A percentile compares a stretch with the other conserved stretches of the same genome.
These are phyloP conservation scores for Phytophthora pinifolia DNA, from an alignment of 352 stramenopile genomes.

Conservation along the genomic window DNA sequence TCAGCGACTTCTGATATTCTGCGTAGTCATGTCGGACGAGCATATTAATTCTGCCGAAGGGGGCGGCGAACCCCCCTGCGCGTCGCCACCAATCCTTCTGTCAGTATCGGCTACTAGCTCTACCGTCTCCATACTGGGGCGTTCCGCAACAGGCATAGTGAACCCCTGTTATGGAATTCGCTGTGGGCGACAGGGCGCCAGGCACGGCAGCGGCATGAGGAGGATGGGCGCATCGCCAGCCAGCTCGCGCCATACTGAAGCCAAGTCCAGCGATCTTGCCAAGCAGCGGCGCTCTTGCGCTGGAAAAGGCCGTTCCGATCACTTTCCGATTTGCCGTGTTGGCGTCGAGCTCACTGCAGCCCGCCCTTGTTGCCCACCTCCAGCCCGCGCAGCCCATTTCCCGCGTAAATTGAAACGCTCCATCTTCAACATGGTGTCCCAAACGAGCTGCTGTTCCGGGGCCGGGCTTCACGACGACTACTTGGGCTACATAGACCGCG, in stretches of 20 bases:
- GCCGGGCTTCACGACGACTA: constrained; percentile 13
- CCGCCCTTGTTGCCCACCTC: background rate
- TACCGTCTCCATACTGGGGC: too few species aligned
- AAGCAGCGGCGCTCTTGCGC: constrained; percentile 1
- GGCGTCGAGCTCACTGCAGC: constrained; percentile 7
- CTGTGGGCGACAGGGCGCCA: constrained; percentile 17
- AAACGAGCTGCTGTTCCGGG: constrained; percentile 7
- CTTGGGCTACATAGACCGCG: constrained; percentile 14
- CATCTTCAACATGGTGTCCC: constrained; percentile 23
- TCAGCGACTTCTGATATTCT: too few species aligned
- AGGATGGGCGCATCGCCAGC: constrained; percentile 25
- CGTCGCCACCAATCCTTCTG: too few species aligned
- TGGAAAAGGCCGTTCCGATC: constrained; percentile 12
- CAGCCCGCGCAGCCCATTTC: background rate
- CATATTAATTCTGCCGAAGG: too few species aligned
- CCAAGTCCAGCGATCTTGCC: constrained; percentile 10
- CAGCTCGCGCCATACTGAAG: constrained; percentile 15
- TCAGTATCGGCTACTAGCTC: too few species aligned
- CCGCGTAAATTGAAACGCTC: constrained; percentile 7
- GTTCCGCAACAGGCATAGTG: too few species aligned
- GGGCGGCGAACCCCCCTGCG: too few species aligned
- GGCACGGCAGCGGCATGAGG: constrained; percentile 2
- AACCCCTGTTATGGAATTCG: background rate
- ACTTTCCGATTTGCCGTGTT: constrained; percentile 34
- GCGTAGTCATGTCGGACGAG: too few species aligned